These are phyloP conservation scores for Penicillium dipodomyicola DNA, from an alignment of 495 filamentous ascomycete genomes.

Conservation along the genomic window DNA sequence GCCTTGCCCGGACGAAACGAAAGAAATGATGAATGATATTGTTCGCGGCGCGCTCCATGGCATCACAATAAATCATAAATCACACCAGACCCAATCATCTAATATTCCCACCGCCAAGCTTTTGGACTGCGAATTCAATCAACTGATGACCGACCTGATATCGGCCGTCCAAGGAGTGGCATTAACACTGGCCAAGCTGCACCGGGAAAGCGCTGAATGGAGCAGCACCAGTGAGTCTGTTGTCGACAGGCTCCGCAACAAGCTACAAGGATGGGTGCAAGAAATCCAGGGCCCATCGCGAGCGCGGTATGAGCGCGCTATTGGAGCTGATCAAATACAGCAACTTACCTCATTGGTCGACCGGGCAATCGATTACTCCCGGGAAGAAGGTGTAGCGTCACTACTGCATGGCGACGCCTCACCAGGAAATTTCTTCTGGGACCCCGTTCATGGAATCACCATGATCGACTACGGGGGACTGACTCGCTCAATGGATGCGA, in stretches of 20 bases:
- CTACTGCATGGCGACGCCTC: background rate
- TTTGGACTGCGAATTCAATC: background rate
- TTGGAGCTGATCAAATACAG: constrained; percentile 1
- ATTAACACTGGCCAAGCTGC: background rate
- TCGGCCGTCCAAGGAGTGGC: background rate
- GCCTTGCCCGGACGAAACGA: background rate
- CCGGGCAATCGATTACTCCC: background rate
- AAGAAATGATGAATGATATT: constrained; percentile 1
- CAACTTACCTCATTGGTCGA: background rate
- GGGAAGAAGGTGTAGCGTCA: background rate
- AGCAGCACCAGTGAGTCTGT: background rate
- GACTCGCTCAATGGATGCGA: background rate
- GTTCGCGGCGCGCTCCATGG: background rate
- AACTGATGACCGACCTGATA: background rate
- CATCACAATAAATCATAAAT: background rate
- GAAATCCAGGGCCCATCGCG: background rate
- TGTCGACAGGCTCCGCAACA: background rate
- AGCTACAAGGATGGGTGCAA: background rate
- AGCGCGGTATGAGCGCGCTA: background rate
- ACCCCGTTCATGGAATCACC: background rate
- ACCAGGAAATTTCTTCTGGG: background rate
- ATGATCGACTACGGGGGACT: constrained; percentile 3
- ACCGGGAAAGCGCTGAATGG: background rate
- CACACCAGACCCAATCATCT: background rate
- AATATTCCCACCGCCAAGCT: background rate